Evolutionary conservation across 306 rosid species (phyloP), one percentile per base, ranked within the genome.

Genomic region (Phaseolus lunatus): DNA sequence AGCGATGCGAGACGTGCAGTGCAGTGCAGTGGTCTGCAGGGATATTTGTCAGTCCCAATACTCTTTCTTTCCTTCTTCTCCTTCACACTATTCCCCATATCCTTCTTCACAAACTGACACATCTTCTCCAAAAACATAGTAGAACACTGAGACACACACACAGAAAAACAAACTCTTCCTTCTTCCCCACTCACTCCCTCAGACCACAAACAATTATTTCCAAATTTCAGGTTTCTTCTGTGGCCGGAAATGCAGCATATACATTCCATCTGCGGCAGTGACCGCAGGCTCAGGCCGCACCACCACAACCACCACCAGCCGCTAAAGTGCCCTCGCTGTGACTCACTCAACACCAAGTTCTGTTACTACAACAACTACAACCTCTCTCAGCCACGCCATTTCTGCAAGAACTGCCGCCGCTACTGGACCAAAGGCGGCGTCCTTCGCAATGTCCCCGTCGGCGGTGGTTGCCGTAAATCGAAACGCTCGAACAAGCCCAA

Each of bases 391-490:
- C 97, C 98, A 0, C 98, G 98, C 70, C 92, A 93, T 75, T 93
- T 93, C 89, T 93, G 98, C 82, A 93, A 93, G 80, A 79, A 74
- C 87, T 93, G 98, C 85, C 97, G 97, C 7, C 82, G 98, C 0
- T 93, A 93, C 91, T 93, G 98, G 98, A 93, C 98, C 56, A 91
- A 88, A 77, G 98, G 98, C 41, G 98, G 98, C 62, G 92, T 91
- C 72, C 98, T 93, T 56, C 96, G 98, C 13, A 93, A 91, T 89
- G 97, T 93, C 35, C 96, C 97, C 12, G 87, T 93, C 76, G 98
- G 98, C 12, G 97, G 98, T 0, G 96, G 94, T 1, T 88, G 87
- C 77, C 93, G 97, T 0, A 93, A 93, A 81, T 74, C 98, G 0
- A 93, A 91, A 58, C 96, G 96, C 9, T 86, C 96, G 15, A 75